Percentiles rank a stretch among this genome's conserved stretches.
These are phyloP conservation scores for Boletus rufocinnamomeus DNA, from an alignment of 768 basidiomycete genomes.

Conservation along the genomic window DNA sequence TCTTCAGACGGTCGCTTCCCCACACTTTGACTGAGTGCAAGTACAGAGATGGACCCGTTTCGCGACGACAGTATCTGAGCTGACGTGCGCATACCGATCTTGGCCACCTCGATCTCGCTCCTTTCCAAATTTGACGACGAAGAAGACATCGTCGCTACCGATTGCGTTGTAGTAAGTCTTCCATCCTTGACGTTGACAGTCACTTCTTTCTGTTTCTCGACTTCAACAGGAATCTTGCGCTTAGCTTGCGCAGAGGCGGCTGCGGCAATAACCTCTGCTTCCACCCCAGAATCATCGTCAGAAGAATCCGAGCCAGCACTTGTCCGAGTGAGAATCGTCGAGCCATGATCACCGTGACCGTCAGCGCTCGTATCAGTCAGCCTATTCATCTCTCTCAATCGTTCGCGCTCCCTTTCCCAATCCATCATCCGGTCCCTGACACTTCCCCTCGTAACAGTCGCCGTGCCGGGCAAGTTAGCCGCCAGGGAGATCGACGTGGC, in stretches of 20 bases:
- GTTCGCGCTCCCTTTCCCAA: constrained; percentile 73
- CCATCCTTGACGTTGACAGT: neutral
- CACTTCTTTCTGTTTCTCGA: constrained; percentile 3
- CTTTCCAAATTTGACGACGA: constrained; percentile 27
- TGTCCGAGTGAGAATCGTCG: constrained; percentile 22
- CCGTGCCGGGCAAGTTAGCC: constrained; percentile 20
- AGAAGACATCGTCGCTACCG: constrained; percentile 21
- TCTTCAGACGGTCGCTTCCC: constrained; percentile 13
- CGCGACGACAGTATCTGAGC: constrained; percentile 31
- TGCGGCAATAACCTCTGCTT: constrained; percentile 31
- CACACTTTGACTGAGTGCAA: constrained; percentile 12
- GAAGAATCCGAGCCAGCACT: constrained; percentile 21
- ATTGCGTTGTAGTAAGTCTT: constrained; percentile 14
- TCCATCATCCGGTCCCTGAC: constrained; percentile 66
- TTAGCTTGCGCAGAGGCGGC: constrained; percentile 15
- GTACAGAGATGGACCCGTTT: constrained; percentile 25
- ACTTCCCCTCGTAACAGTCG: constrained; percentile 30
- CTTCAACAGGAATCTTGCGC: constrained; percentile 3
- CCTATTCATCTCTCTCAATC: constrained; percentile 67
- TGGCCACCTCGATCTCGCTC: constrained; percentile 34
- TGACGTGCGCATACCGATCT: constrained; percentile 29
- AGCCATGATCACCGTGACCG: constrained; percentile 40
- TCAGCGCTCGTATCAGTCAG: constrained; percentile 55
- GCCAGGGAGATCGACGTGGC: constrained; percentile 11
- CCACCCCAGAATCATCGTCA: constrained; percentile 29